phyloP scores from a whole-genome alignment of 2,329 filamentous ascomycete genomes.

The Escovopsis sp. region DNA sequence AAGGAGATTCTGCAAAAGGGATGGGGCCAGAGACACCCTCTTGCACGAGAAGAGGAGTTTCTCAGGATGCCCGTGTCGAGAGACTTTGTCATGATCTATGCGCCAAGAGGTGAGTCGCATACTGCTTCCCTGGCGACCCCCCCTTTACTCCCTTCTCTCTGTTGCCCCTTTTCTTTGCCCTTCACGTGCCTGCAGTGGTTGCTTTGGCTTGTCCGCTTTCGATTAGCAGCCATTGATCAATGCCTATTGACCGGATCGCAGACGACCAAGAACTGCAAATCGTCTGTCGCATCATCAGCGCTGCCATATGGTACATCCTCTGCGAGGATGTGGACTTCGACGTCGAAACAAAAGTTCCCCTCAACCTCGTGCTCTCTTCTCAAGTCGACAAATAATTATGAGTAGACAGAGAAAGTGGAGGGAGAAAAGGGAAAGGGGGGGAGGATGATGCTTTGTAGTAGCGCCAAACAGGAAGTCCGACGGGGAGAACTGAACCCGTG shows the following conservation, averaged over 20 bases:
- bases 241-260: constrained; percentile 10
- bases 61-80: constrained; percentile 50
- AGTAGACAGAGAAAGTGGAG: too few relatives aligned
- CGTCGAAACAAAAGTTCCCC: not conserved
- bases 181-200: not conserved
- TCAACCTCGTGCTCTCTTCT: not conserved
- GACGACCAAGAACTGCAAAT: constrained; percentile 51
- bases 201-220: too few relatives aligned
- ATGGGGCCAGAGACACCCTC: constrained; percentile 60
- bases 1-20: constrained; percentile 55
- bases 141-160: too few relatives aligned
- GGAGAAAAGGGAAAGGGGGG: too few relatives aligned
- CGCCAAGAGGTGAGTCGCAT: constrained; percentile 41
- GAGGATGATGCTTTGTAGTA: too few relatives aligned
- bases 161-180: not conserved
- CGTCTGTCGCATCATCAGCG: constrained; percentile 55
- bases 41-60: constrained; percentile 53
- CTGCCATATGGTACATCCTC: constrained; percentile 54
- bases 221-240: too few relatives aligned
- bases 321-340: constrained; percentile 29
- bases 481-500: too few relatives aligned
- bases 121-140: not conserved
- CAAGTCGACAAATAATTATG: too few relatives aligned
- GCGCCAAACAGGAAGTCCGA: too few relatives aligned
- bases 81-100: constrained; percentile 72